Percentiles rank a stretch among this genome's conserved stretches.
phyloP scores from a whole-genome alignment of 2,329 filamentous ascomycete species.

The Ambrosiella beaveri region DNA sequence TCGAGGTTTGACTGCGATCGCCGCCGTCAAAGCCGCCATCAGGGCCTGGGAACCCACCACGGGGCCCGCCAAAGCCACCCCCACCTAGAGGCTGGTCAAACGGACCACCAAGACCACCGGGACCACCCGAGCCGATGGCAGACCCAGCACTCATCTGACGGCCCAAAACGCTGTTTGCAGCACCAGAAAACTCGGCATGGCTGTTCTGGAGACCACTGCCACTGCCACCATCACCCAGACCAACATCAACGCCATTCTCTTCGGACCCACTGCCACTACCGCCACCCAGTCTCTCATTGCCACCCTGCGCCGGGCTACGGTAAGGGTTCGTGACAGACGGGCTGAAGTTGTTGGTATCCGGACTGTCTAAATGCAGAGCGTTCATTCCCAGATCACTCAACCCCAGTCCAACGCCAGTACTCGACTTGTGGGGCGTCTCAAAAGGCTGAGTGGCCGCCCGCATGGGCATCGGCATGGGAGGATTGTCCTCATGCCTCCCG shows the following conservation, averaged over 20 bases:
- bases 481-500: constrained; percentile 50
- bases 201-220: constrained; percentile 26
- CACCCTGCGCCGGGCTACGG: constrained; percentile 70
- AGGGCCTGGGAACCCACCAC: constrained; percentile 31
- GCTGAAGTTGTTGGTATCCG: constrained; percentile 48
- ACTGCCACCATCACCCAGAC: constrained; percentile 26
- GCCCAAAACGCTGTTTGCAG: constrained; percentile 2
- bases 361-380: constrained; percentile 36
- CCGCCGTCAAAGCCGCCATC: constrained; percentile 42
- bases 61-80: constrained; percentile 36
- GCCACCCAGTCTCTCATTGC: constrained; percentile 24
- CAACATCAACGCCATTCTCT: no score
- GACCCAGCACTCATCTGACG: background rate
- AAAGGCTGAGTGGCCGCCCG: constrained; percentile 10
- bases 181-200: no score
- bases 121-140: background rate
- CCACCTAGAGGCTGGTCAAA: constrained; percentile 24
- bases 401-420: constrained; percentile 20
- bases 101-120: constrained; percentile 6
- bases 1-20: constrained; percentile 86
- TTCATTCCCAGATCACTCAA: constrained; percentile 42
- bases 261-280: no score
- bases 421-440: constrained; percentile 31
- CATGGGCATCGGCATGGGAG: constrained; percentile 21
- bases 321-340: constrained; percentile 95